phyloP scores from a whole-genome alignment of 176 grass and related monocot genomes.

The Ampelocalamus luodianensis region DNA sequence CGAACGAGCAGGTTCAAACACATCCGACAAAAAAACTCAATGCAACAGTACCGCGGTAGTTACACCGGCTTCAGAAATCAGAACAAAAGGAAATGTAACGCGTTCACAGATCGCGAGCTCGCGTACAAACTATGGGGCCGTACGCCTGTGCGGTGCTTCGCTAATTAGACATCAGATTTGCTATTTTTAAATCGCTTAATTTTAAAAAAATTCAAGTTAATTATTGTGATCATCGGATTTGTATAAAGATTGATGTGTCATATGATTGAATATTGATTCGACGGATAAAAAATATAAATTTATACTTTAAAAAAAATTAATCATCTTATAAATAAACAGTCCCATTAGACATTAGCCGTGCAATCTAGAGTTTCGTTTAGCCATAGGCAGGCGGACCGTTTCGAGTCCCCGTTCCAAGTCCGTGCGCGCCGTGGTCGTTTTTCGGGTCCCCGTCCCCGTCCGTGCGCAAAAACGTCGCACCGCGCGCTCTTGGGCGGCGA shows the following conservation, averaged over 20 bases:
- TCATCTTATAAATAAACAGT: too few species aligned
- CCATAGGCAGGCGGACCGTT: too few species aligned
- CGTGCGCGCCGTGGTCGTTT: too few species aligned
- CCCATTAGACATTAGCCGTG: background rate
- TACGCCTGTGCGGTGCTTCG: background rate
- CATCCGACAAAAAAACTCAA: background rate
- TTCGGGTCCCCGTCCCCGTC: background rate
- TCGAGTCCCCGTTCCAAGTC: background rate
- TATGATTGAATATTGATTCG: too few species aligned
- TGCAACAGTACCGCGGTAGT: background rate
- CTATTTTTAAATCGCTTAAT: too few species aligned
- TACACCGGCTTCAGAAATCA: background rate
- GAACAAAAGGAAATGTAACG: too few species aligned
- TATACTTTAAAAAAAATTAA: too few species aligned
- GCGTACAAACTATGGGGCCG: background rate
- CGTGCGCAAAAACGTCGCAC: background rate
- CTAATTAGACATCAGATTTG: background rate
- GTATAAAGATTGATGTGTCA: too few species aligned
- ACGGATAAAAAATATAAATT: too few species aligned
- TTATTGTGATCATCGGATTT: too few species aligned
- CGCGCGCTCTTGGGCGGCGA: background rate
- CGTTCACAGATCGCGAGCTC: background rate
- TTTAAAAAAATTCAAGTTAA: too few species aligned
- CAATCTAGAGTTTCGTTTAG: too few species aligned
- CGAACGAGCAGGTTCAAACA: background rate